Conservation (phyloP, 495 filamentous ascomycete genomes). For the Neurospora africana region DNA sequence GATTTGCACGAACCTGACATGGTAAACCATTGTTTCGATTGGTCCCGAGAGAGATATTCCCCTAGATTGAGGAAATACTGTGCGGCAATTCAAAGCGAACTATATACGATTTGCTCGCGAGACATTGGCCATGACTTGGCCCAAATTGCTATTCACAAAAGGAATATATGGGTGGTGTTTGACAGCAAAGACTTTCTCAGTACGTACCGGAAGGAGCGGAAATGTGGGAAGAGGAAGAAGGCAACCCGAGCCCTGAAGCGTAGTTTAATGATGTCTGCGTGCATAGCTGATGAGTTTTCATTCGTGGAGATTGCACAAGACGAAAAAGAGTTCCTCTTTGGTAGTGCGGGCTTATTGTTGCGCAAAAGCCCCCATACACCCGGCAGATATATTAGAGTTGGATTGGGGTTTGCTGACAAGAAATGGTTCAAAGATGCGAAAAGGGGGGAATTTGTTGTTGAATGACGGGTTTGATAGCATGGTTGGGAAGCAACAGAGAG, state of each 20-base stretch:
- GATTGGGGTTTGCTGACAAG: fast-evolving
- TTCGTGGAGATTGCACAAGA: neutral
- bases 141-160: neutral
- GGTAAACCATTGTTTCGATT: too few species aligned
- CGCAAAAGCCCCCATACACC: neutral
- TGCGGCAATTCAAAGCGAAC: too few species aligned
- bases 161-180: fast-evolving
- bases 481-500: neutral
- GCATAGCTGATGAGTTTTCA: neutral
- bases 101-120: neutral
- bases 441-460: neutral
- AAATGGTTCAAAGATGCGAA: neutral
- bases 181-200: neutral
- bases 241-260: too few species aligned
- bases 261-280: neutral
- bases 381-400: neutral
- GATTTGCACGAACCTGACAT: neutral
- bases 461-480: neutral
- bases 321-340: too few species aligned
- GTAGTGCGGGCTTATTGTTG: neutral
- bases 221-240: too few species aligned
- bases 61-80: too few species aligned
- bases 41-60: too few species aligned
- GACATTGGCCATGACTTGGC: neutral
- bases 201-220: neutral